Evolutionary conservation across 306 rosid genomes (phyloP).

Genomic region (Nissolia schottii): DNA sequence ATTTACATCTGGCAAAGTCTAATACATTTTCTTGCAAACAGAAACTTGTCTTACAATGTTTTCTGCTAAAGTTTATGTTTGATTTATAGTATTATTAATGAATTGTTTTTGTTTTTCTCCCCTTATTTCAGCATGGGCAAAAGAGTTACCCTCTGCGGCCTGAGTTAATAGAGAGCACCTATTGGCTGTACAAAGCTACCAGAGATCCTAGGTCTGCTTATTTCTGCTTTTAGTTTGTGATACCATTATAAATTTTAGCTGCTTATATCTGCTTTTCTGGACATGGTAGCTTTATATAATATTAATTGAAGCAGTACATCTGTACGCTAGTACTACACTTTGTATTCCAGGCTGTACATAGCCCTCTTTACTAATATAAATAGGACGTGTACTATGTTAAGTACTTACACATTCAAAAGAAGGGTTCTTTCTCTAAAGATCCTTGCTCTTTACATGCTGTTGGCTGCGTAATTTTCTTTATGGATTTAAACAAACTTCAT

Average conservation of each 20-base stretch:
- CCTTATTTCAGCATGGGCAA: slow-evolving; percentile 71
- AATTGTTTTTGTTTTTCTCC: not conserved
- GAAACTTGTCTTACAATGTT: not conserved
- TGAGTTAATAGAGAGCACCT: slow-evolving; percentile 95
- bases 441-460: slow-evolving; percentile 4
- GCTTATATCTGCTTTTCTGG: slow-evolving; percentile 10
- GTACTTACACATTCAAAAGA: not conserved
- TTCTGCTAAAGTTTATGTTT: not conserved
- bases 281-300: not conserved
- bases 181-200: slow-evolving; percentile 98
- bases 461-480: not conserved
- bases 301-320: not conserved
- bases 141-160: slow-evolving; percentile 93
- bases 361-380: not conserved
- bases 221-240: slow-evolving; percentile 21
- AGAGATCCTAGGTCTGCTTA: slow-evolving; percentile 81
- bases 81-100: slow-evolving; percentile 12
- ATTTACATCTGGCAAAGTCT: not conserved
- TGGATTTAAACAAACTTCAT: not conserved
- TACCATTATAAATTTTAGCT: slow-evolving; percentile 7
- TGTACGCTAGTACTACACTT: not conserved
- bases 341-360: not conserved
- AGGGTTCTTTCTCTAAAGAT: not conserved
- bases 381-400: not conserved
- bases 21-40: not conserved